A percentile compares a stretch with the other conserved stretches of the same genome.
Conservation (phyloP, 805 yeast species). For the Wickerhamiella azyma region DNA sequence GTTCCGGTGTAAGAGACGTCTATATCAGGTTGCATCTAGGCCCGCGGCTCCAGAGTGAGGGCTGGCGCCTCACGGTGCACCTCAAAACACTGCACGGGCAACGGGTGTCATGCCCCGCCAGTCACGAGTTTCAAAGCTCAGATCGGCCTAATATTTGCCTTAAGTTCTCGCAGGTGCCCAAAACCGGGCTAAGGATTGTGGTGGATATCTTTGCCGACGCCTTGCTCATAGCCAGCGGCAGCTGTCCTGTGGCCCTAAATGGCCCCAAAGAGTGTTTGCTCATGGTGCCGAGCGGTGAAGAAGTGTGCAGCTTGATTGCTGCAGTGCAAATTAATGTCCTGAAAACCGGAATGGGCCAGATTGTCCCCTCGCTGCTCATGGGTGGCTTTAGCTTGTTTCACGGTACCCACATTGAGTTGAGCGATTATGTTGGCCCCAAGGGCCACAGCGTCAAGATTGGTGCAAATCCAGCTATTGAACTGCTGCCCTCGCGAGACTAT, state of each 20-base stretch:
- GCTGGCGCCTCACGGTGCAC: not conserved
- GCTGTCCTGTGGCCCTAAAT: not conserved
- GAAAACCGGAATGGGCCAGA: not conserved
- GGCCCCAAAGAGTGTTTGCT: not conserved
- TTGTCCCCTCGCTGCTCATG: no score
- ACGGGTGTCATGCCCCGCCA: not conserved
- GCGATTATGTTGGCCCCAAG: no score
- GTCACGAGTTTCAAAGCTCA: not conserved
- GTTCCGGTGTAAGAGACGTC: not conserved
- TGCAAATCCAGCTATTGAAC: no score
- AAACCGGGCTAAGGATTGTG: not conserved
- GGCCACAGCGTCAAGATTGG: no score
- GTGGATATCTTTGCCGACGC: not conserved
- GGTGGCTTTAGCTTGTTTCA: no score
- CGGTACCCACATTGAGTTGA: no score
- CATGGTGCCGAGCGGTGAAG: not conserved
- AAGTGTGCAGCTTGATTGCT: not conserved
- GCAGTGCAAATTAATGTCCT: not conserved
- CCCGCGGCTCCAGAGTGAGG: not conserved
- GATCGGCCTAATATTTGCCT: not conserved
- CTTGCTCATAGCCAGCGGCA: not conserved
- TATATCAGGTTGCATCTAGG: not conserved
- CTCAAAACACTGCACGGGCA: not conserved
- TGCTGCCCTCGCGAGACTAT: no score
- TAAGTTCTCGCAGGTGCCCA: not conserved